Evolutionary conservation across 1,284 basidiomycete species (phyloP), one percentile per base, ranked within the genome.

Genomic region (Cystobasidium pallidum): DNA sequence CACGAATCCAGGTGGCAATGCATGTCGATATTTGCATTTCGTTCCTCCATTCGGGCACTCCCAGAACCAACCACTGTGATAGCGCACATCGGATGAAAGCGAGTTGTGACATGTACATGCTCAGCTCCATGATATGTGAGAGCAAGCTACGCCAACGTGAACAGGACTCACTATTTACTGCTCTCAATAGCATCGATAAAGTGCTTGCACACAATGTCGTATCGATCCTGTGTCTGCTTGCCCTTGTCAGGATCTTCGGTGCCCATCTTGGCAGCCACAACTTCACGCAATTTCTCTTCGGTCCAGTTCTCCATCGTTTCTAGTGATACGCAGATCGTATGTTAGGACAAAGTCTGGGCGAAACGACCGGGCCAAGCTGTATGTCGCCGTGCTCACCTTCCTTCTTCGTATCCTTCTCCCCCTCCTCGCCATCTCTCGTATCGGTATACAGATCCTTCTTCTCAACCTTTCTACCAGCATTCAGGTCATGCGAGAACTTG

Each of bases 271-370:
- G 91, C 91, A 17, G 89, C 79, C 10, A 99, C 91, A 72, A 99
- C 96, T 30, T 83, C 86, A 61, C 88, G 85, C 63, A 99, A 84
- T 82, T 95, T 98, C 77, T 89, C 94, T 76, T 98, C 91, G 82
- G 98, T 94, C 95, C 95, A 99, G 77, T 85, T 89, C 78, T 97
- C 94, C 95, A 99, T 99, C 10, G 94, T 96, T 81, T 96, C 94
- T 91, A 76, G 36, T 58, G 17, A 4, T 39, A 39, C 36, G 13
- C 36, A 39, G 13, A 13, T 39, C 6, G n/a, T n/a, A n/a, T n/a
- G n/a, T n/a, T 39, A 39, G 36, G 13, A 39, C 36, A 39, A 39
- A 39, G 36, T 7, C 7, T 39, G 13, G 36, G 36, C 36, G 13
- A 39, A 6, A 7, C 13, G 36, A 39, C 7, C 13, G 13, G 36